These are phyloP conservation scores for Fusarium nematophilum DNA, from an alignment of 2,329 filamentous ascomycete species.

Conservation along the genomic window DNA sequence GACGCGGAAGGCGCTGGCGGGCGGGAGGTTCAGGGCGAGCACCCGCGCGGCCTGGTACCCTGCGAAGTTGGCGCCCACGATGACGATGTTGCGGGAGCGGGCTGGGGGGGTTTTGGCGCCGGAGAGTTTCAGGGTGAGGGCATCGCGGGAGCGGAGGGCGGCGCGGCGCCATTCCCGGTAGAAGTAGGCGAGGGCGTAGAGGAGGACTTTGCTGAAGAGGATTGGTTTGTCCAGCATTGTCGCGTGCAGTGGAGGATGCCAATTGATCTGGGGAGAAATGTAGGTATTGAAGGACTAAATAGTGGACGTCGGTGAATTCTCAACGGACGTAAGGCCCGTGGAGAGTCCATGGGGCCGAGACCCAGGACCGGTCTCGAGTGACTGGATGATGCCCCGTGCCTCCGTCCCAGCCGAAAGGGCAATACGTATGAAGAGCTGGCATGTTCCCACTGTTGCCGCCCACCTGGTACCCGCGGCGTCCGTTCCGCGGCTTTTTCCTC, in stretches of 20 bases:
- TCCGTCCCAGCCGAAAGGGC: conserved; percentile 8
- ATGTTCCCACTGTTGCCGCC: too few relatives aligned
- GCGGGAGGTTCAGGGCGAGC: conserved; percentile 61
- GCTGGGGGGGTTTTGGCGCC: conserved; percentile 18
- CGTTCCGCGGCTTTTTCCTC: conserved; percentile 2
- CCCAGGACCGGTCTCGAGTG: background rate
- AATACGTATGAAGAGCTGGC: background rate
- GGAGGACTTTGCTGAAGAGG: conserved; percentile 46
- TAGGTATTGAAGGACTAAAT: background rate
- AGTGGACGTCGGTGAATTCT: too few relatives aligned
- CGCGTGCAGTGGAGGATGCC: background rate
- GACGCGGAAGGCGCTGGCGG: conserved; percentile 59
- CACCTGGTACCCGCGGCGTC: background rate
- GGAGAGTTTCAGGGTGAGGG: conserved; percentile 12
- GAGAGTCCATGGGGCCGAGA: background rate
- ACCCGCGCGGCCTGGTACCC: conserved; percentile 62
- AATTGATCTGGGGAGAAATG: background rate
- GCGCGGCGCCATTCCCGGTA: conserved; percentile 35
- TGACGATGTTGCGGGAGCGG: conserved; percentile 59
- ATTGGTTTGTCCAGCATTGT: conserved; percentile 46
- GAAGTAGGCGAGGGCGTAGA: conserved; percentile 41
- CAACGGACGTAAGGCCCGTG: too few relatives aligned
- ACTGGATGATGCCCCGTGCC: background rate
- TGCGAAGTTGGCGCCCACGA: conserved; percentile 69
- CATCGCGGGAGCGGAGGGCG: conserved; percentile 19